phyloP scores from a whole-genome alignment of 495 filamentous ascomycete genomes.

The Bacidia gigantensis region DNA sequence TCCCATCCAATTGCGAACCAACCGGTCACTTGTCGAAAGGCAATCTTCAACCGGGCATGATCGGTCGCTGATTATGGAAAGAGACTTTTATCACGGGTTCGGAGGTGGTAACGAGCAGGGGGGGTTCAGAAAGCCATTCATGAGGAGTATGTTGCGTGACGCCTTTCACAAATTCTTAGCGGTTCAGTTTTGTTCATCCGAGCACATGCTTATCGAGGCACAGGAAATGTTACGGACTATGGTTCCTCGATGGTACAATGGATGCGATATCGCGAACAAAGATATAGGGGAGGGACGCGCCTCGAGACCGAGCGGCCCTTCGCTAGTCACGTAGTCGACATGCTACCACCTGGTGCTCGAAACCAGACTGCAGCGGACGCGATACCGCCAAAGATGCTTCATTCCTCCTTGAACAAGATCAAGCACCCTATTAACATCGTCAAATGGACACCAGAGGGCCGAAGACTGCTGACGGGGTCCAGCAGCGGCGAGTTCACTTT shows the following conservation, averaged over 20 bases:
- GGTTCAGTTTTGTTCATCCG: too few relatives aligned
- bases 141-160: constrained; percentile 16
- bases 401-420: constrained; percentile 93
- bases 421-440: constrained; percentile 97
- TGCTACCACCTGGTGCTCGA: constrained; percentile 72
- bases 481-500: constrained; percentile 96
- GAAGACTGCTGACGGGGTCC: constrained; percentile 77
- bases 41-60: too few relatives aligned
- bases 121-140: neutral
- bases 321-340: constrained; percentile 80
- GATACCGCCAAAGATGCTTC: constrained; percentile 77
- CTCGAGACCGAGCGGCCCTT: constrained; percentile 75
- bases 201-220: neutral
- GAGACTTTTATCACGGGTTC: constrained; percentile 19
- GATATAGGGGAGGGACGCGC: constrained; percentile 50
- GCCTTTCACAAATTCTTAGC: neutral
- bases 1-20: too few relatives aligned
- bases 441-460: constrained; percentile 91
- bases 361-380: constrained; percentile 60
- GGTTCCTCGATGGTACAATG: constrained; percentile 82
- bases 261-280: constrained; percentile 74
- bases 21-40: too few relatives aligned
- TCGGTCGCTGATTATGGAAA: constrained; percentile 19
- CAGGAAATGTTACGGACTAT: constrained; percentile 88
- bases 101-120: constrained; percentile 13